These are phyloP conservation scores for Phalaenopsis aphrodite DNA, from an alignment of 106 monocot species.

Conservation along the genomic window DNA sequence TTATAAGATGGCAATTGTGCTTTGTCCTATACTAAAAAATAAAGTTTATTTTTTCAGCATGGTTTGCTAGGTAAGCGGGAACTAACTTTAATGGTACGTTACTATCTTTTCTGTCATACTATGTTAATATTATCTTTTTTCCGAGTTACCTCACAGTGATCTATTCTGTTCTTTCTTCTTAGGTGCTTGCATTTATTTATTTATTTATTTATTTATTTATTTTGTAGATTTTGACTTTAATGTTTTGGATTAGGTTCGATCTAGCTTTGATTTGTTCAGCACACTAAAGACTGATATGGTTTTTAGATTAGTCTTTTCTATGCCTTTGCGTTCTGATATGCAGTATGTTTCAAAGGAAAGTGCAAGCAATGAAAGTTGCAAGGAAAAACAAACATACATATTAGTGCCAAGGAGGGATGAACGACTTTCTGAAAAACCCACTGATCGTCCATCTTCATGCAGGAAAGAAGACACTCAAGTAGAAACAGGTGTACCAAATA, in stretches of 20 bases:
- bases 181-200: background rate
- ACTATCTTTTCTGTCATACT: background rate
- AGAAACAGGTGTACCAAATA: conserved; percentile 26
- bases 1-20: too few relatives aligned
- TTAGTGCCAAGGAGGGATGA: conserved; percentile 55
- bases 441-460: conserved; percentile 11
- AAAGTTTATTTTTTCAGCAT: background rate
- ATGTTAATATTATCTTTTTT: background rate
- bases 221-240: background rate
- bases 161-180: background rate
- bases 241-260: background rate
- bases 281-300: background rate
- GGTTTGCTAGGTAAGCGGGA: background rate
- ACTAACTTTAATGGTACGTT: background rate
- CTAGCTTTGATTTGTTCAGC: background rate
- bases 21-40: background rate
- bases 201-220: background rate
- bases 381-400: conserved; percentile 54
- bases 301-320: background rate
- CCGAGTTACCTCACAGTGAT: background rate
- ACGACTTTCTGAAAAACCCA: conserved; percentile 26
- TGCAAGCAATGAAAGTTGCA: conserved; percentile 31
- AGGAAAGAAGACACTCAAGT: conserved; percentile 33
- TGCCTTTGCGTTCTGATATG: background rate
- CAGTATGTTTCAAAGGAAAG: conserved; percentile 85